Base-by-base conservation (phyloP, 257 asterid species). In the Rauvolfia tetraphylla region DNA sequence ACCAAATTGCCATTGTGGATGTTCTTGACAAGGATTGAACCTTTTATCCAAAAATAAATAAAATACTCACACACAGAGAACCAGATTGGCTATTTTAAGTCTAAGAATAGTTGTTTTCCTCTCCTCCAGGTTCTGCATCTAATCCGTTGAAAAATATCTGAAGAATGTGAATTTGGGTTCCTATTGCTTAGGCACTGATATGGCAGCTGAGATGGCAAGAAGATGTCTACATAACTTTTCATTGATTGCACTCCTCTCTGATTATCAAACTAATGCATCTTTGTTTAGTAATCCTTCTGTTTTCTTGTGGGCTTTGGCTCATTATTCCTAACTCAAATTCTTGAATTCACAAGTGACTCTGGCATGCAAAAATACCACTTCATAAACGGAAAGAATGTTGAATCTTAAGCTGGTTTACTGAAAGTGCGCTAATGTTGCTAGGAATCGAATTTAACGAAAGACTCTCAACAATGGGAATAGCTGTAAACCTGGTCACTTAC, bases 391-490 rank as follows among this genome's bases (percentile, higher is more conserved):
- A 27, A 58, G 0, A 25, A 7, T 58, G 31, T 3, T 58, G 66
- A 58, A 25, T 25, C 66, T 10, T 27, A 27, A 29, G 5, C 12
- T 5, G 4, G 49, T 73, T 74, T 71, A 4, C 63, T 27, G 34
- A 44, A 58, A 73, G 10, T 25, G 15, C 20, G 41, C 33, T 63
- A 31, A 49, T 29, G 5, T 23, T 77, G 58, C 7, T 57, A 85
- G 89, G 86, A 53, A 82, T 86, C 3, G 87, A 86, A 74, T 58
- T 83, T 70, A 48, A 71, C 25, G 89, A 86, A 70, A 83, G 89
- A 77, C 83, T 86, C 4, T 81, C 89, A 29, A 86, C 89, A 27
- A 72, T 86, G 79, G 89, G 86, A 53, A 86, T 86, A 71, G 84
- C 84, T 10, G 87, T 86, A 12, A 86, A 86, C 69, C 82, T 86